Base-by-base conservation (phyloP, 345 rosid genomes). In the Dimocarpus longan region DNA sequence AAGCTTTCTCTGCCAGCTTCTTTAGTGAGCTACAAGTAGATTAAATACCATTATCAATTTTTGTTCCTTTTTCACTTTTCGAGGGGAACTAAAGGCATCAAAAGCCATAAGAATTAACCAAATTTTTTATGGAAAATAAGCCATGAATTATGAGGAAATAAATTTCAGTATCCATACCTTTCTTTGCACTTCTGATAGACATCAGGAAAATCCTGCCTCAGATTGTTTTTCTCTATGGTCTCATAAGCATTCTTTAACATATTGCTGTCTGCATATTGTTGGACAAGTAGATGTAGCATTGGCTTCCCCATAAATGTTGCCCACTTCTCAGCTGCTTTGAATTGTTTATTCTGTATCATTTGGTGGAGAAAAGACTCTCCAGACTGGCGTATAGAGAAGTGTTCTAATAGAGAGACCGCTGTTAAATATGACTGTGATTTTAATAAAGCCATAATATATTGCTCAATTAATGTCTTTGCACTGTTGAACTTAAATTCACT, bases 271-370 rank as follows among this genome's bases (percentile, higher is more conserved):
- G 78, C 88, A 82, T 91, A 96, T 80, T 90, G 93, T 80, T 77
- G 89, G 32, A 93, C 93, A 65, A 96, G 97, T 66, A 85, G 1
- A 70, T 91, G 85, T 82, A 93, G 79, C 92, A 93, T 86, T 56
- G 93, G 83, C 80, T 86, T 90, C 70, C 99, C 99, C 92, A 94
- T 91, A 88, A 91, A 91, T 22, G 89, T 88, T 56, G 99, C 97
- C 97, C 97, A 96, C 81, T 84, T 94, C 87, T 94, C 99, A 28
- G 99, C 97, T 68, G 99, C 95, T 86, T 75, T 83, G 78, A 82
- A 87, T 75, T 94, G 91, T 75, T 86, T 89, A 24, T 90, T 90
- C 75, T 90, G 88, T 84, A 96, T 76, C 97, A 96, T 91, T 81
- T 90, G 81, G 59, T 87, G 81, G 37, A 96, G 91, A 78, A 96